Conservation (phyloP, 2,329 filamentous ascomycete species). For the Immersiporthe knoxdaviesiana region DNA sequence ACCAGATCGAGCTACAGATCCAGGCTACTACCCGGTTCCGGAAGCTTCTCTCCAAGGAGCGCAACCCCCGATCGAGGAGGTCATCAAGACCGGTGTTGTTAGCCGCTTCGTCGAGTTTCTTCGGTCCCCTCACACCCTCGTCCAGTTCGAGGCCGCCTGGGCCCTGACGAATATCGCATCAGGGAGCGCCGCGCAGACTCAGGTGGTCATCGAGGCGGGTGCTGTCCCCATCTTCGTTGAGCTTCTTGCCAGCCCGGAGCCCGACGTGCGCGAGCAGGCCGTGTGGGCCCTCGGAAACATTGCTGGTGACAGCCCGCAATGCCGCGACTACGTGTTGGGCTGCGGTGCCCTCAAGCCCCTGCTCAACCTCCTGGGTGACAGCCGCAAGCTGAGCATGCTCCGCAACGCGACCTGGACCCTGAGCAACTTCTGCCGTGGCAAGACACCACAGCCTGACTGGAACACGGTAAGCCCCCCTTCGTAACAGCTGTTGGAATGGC, state of each 20-base stretch:
- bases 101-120: constrained; percentile 98
- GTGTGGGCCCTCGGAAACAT: constrained; percentile 99
- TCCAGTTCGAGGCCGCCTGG: constrained; percentile 99
- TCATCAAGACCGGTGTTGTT: constrained; percentile 98
- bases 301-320: constrained; percentile 95
- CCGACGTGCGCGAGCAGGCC: constrained; percentile 96
- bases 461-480: constrained; percentile 67
- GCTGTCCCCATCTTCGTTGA: constrained; percentile 99
- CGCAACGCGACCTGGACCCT: constrained; percentile 98
- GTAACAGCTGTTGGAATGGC: constrained; percentile 2
- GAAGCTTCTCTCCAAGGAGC: constrained; percentile 97
- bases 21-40: constrained; percentile 97
- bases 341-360: constrained; percentile 90
- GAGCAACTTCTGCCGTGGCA: constrained; percentile 99
- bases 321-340: constrained; percentile 93
- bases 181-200: constrained; percentile 93
- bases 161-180: constrained; percentile 99
- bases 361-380: constrained; percentile 87
- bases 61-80: constrained; percentile 99
- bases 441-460: constrained; percentile 99
- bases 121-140: constrained; percentile 93
- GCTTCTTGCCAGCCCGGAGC: constrained; percentile 91
- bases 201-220: constrained; percentile 97
- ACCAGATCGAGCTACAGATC: constrained; percentile 97
- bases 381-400: constrained; percentile 98